Percentiles rank a stretch among this genome's conserved stretches.
Conservation (phyloP, 371 early-diverging fungal species). For the Circinella umbellata region DNA sequence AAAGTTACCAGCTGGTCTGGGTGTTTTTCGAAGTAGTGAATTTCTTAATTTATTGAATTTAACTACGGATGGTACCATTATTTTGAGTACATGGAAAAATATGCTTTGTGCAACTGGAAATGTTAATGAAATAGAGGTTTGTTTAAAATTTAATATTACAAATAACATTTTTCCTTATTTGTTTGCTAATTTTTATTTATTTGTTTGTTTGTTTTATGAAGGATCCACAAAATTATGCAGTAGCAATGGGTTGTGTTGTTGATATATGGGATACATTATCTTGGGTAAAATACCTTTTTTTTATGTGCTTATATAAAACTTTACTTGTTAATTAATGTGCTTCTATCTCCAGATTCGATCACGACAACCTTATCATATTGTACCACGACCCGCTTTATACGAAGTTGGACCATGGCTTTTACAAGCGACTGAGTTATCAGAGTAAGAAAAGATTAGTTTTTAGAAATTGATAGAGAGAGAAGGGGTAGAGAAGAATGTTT, state of each 20-base stretch:
- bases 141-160: background rate
- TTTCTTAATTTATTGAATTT: slow-evolving; percentile 46
- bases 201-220: slow-evolving; percentile 14
- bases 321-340: background rate
- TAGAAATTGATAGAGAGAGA: background rate
- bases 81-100: slow-evolving; percentile 69
- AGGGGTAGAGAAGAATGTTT: no score
- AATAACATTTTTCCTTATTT: background rate
- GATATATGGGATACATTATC: slow-evolving; percentile 72
- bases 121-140: slow-evolving; percentile 61
- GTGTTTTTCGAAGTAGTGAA: slow-evolving; percentile 48
- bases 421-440: slow-evolving; percentile 64
- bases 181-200: background rate
- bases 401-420: slow-evolving; percentile 72
- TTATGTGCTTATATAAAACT: no score
- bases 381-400: slow-evolving; percentile 64
- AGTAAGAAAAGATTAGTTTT: slow-evolving; percentile 23
- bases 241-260: slow-evolving; percentile 73
- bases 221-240: slow-evolving; percentile 65
- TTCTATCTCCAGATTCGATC: slow-evolving; percentile 42
- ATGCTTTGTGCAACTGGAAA: slow-evolving; percentile 74
- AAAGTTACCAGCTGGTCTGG: slow-evolving; percentile 39
- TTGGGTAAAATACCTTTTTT: slow-evolving; percentile 27
- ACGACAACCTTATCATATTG: slow-evolving; percentile 61
- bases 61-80: slow-evolving; percentile 44